Conservation (phyloP, 345 rosid species). For the Excoecaria cochinchinensis region DNA sequence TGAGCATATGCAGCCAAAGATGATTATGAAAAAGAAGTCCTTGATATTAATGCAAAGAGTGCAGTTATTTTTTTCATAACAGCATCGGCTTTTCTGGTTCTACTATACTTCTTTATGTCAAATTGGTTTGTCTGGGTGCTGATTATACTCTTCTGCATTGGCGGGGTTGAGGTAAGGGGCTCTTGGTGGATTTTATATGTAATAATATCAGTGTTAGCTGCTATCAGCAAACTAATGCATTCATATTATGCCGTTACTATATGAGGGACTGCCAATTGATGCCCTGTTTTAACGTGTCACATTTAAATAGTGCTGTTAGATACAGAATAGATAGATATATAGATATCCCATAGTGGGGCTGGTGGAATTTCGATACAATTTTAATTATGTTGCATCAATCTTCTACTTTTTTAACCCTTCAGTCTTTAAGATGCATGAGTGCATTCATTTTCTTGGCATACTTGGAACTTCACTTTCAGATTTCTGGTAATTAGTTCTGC, state of each 20-base stretch:
- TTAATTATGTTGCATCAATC: not conserved
- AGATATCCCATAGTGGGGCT: not conserved
- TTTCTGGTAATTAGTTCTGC: too few relatives aligned
- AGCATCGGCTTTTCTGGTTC: constrained; percentile 83
- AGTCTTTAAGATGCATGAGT: not conserved
- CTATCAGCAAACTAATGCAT: not conserved
- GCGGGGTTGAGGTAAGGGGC: constrained; percentile 71
- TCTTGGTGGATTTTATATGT: not conserved
- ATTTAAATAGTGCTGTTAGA: not conserved
- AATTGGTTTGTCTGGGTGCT: constrained; percentile 91
- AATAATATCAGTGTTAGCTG: not conserved
- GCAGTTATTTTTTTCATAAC: constrained; percentile 78
- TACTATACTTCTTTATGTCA: constrained; percentile 92
- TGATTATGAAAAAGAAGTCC: constrained; percentile 64
- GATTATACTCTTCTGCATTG: constrained; percentile 81
- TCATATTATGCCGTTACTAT: not conserved
- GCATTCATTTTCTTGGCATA: constrained; percentile 7
- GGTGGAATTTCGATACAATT: not conserved
- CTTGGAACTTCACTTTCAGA: not conserved
- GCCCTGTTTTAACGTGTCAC: not conserved
- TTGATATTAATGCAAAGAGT: constrained; percentile 82
- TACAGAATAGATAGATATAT: not conserved
- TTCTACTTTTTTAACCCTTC: not conserved
- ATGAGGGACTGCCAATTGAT: not conserved
- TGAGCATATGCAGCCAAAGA: constrained; percentile 45